Evolutionary conservation across 192 early-diverging fungal species (phyloP).

Genomic region (Blastocladiella britannica): DNA sequence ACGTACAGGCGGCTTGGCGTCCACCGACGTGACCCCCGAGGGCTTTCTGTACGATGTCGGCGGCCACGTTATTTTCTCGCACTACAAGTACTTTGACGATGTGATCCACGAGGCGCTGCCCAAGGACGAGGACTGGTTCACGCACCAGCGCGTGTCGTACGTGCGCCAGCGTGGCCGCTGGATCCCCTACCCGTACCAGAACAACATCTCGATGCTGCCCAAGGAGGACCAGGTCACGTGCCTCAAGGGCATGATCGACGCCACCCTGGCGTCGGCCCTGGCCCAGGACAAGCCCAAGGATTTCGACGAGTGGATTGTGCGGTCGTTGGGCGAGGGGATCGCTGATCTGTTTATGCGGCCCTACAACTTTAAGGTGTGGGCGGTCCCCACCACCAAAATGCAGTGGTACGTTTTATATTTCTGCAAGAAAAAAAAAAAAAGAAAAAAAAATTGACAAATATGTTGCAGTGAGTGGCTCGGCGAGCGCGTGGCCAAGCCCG

Average conservation of each 20-base stretch:
- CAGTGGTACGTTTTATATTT: conserved; percentile 4
- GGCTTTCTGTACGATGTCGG: conserved; percentile 16
- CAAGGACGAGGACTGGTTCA: conserved; percentile 11
- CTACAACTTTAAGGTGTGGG: conserved; percentile 19
- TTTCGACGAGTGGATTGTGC: conserved; percentile 17
- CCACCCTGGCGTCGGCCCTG: conserved; percentile 4
- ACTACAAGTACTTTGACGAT: conserved; percentile 16
- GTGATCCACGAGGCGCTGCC: conserved; percentile 11
- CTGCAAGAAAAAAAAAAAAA: neutral
- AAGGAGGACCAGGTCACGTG: conserved; percentile 11
- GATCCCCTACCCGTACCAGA: conserved; percentile 18
- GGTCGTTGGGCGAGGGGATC: conserved; percentile 14
- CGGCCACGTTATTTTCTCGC: conserved; percentile 17
- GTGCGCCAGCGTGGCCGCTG: conserved; percentile 11
- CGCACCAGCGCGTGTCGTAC: conserved; percentile 13
- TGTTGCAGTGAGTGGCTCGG: conserved; percentile 17
- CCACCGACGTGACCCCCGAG: conserved; percentile 13
- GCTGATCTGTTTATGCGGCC: conserved; percentile 17
- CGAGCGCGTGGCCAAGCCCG: conserved; percentile 15
- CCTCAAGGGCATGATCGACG: conserved; percentile 13
- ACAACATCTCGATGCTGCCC: conserved; percentile 16
- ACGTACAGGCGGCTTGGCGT: conserved; percentile 10
- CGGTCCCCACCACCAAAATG: conserved; percentile 7
- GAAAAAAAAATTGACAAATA: conserved; percentile 1
- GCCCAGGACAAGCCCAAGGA: conserved; percentile 8